phyloP scores from a whole-genome alignment of 2,329 filamentous ascomycete species.

The Passalora sequoiae region DNA sequence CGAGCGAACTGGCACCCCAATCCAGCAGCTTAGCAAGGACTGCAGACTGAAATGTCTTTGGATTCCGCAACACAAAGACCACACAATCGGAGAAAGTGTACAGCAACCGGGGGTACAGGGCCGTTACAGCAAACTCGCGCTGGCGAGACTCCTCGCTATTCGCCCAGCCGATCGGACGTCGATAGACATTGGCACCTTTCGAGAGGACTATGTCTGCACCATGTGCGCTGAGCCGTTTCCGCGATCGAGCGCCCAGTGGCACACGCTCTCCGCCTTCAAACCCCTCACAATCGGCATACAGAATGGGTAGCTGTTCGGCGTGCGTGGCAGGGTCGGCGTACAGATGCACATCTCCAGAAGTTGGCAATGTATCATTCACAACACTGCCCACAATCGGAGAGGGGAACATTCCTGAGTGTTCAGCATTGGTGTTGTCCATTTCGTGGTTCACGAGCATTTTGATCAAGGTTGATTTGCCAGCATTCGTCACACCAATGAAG shows the following conservation, averaged over 20 bases:
- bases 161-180: slow-evolving; percentile 32
- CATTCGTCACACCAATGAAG: slow-evolving; percentile 36
- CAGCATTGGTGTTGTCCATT: slow-evolving; percentile 23
- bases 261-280: slow-evolving; percentile 46
- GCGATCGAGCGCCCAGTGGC: slow-evolving; percentile 32
- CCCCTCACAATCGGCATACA: slow-evolving; percentile 52
- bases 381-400: slow-evolving; percentile 45
- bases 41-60: slow-evolving; percentile 35
- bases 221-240: slow-evolving; percentile 18
- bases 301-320: slow-evolving; percentile 38
- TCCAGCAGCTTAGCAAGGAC: slow-evolving; percentile 40
- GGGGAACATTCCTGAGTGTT: slow-evolving; percentile 31
- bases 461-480: slow-evolving; percentile 49
- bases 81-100: slow-evolving; percentile 44
- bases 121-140: slow-evolving; percentile 36
- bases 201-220: slow-evolving; percentile 4
- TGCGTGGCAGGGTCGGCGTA: slow-evolving; percentile 47
- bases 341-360: slow-evolving; percentile 50
- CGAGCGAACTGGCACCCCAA: slow-evolving; percentile 50
- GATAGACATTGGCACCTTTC: slow-evolving; percentile 18
- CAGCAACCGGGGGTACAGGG: slow-evolving; percentile 40
- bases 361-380: slow-evolving; percentile 39
- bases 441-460: slow-evolving; percentile 45
- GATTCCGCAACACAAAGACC: slow-evolving; percentile 40
- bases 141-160: slow-evolving; percentile 29